These are phyloP conservation scores for Termitomyces titanicus DNA, from an alignment of 768 basidiomycete genomes.

Conservation along the genomic window DNA sequence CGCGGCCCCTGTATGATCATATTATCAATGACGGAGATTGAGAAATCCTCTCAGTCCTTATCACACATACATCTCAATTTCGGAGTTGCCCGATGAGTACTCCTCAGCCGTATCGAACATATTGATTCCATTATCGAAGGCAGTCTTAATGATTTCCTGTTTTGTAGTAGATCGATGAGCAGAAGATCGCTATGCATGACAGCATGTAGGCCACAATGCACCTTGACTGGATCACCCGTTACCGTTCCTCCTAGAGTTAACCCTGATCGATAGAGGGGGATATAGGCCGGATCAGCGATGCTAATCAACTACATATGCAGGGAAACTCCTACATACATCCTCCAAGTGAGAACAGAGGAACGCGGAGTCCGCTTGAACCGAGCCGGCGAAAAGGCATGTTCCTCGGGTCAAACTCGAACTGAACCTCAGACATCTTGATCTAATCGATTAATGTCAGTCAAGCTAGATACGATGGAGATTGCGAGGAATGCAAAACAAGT, in stretches of 20 bases:
- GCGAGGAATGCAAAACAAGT: no score
- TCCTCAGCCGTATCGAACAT: conserved; percentile 68
- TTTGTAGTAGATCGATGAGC: neutral
- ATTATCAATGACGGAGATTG: neutral
- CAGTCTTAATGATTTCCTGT: conserved; percentile 69
- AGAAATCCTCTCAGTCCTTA: neutral
- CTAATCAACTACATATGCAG: neutral
- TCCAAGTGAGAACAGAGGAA: conserved; percentile 57
- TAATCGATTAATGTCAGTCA: neutral
- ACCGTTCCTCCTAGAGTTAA: conserved; percentile 60
- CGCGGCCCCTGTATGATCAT: conserved; percentile 43
- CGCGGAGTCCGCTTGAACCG: conserved; percentile 48
- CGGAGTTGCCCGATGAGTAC: conserved; percentile 61
- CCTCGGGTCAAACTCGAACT: conserved; percentile 32
- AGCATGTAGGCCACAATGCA: conserved; percentile 14
- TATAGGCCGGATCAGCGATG: conserved; percentile 6
- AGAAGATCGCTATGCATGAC: neutral
- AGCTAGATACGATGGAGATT: neutral
- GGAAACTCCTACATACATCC: conserved; percentile 36
- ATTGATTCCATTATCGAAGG: conserved; percentile 71
- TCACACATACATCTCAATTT: conserved; percentile 57
- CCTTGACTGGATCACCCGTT: conserved; percentile 66
- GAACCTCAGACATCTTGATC: conserved; percentile 9
- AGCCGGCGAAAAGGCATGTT: conserved; percentile 46
- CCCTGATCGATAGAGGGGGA: conserved; percentile 22